A percentile compares a stretch with the other conserved stretches of the same genome.
Conservation (phyloP, 441 rosid genomes). For the Croton setiger region DNA sequence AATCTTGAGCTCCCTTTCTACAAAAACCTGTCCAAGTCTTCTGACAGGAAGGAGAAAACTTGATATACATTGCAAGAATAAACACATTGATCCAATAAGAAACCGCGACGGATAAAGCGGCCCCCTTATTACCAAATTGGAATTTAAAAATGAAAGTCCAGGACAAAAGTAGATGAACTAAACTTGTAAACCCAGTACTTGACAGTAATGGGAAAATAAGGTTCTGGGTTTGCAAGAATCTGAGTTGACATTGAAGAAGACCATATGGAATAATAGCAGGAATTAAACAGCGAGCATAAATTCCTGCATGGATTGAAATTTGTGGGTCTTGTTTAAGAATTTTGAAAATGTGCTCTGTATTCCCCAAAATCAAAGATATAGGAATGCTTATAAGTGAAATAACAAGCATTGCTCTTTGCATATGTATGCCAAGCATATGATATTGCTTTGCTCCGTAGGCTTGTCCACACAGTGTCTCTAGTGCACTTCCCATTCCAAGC, state of each 20-base stretch:
- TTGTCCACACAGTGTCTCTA: constrained; percentile 46
- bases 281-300: constrained; percentile 34
- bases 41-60: constrained; percentile 31
- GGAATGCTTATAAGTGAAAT: constrained; percentile 28
- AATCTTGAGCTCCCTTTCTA: neutral
- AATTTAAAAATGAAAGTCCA: constrained; percentile 29
- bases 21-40: constrained; percentile 36
- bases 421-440: constrained; percentile 40
- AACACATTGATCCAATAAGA: constrained; percentile 35
- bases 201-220: constrained; percentile 30
- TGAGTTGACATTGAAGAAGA: constrained; percentile 30
- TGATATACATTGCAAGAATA: constrained; percentile 28
- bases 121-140: constrained; percentile 33
- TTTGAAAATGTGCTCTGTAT: constrained; percentile 29
- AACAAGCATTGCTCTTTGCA: constrained; percentile 44
- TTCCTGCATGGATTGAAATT: constrained; percentile 33
- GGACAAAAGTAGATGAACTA: constrained; percentile 28
- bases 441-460: constrained; percentile 44
- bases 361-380: constrained; percentile 31
- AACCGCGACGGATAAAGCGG: constrained; percentile 34
- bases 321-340: constrained; percentile 31
- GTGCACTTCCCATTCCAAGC: constrained; percentile 47
- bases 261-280: constrained; percentile 37
- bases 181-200: constrained; percentile 20
- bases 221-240: constrained; percentile 39